Percentiles rank a stretch among this genome's conserved stretches.
Conservation (phyloP, 345 rosid species). For the Hevea brasiliensis region DNA sequence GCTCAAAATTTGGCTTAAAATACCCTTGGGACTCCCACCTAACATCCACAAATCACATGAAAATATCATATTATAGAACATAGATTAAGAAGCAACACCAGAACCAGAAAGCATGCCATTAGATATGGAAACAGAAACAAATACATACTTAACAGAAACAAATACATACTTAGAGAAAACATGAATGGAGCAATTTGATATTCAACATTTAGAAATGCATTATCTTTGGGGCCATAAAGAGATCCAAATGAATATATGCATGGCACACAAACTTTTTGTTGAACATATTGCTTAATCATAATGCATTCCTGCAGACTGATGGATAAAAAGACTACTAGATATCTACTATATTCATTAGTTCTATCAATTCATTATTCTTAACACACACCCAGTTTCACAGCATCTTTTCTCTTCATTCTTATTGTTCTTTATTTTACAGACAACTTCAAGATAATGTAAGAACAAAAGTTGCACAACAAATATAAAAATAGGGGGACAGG, state of each 20-base stretch:
- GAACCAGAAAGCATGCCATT: not conserved
- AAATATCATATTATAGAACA: constrained; percentile 1
- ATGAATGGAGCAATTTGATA: not conserved
- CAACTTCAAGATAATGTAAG: not conserved
- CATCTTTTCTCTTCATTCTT: not conserved
- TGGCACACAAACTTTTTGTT: not conserved
- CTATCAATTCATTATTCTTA: too few species aligned
- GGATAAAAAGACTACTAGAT: too few species aligned
- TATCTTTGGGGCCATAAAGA: not conserved
- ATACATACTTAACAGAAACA: not conserved
- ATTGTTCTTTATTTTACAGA: not conserved
- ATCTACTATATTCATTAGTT: too few species aligned
- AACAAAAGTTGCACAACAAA: not conserved
- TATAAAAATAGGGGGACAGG: not conserved
- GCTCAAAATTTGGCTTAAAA: constrained; percentile 73
- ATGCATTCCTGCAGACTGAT: too few species aligned
- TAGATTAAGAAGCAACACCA: constrained; percentile 8
- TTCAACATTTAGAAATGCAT: not conserved
- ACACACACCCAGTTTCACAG: too few species aligned
- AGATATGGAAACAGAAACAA: not conserved
- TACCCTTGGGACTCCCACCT: constrained; percentile 99
- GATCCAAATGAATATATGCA: not conserved
- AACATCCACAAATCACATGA: constrained; percentile 25
- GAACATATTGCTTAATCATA: too few species aligned
- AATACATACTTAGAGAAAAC: not conserved